These are phyloP conservation scores for Dipodascopsis uninucleata DNA, from an alignment of 805 yeast species.

Conservation along the genomic window DNA sequence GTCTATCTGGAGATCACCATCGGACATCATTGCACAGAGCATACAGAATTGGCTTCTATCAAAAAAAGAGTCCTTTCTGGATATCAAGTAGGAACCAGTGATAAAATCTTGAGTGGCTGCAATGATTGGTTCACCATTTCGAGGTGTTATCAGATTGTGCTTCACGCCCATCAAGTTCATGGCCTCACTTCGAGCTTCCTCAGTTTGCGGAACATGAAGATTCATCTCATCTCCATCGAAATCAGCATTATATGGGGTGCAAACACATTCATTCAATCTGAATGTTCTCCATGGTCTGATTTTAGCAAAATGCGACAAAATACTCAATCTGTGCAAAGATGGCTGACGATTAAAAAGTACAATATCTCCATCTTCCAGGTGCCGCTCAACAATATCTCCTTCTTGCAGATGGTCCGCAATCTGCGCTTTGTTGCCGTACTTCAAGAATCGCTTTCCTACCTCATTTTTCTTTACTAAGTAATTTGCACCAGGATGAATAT, in stretches of 20 bases:
- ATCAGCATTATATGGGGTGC: conserved; percentile 99
- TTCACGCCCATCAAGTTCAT: conserved; percentile 97
- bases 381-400: conserved; percentile 96
- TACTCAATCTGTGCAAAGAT: conserved; percentile 89
- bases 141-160: conserved; percentile 89
- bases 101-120: conserved; percentile 99
- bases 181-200: conserved; percentile 99
- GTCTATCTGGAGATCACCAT: conserved; percentile 82
- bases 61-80: conserved; percentile 89
- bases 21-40: conserved; percentile 91
- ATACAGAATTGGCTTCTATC: conserved; percentile 83
- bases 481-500: conserved; percentile 93
- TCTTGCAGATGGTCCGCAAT: conserved; percentile 71
- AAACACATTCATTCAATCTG: conserved; percentile 95
- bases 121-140: conserved; percentile 97
- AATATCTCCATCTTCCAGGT: conserved; percentile 93
- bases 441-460: conserved; percentile 76
- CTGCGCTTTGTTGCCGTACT: conserved; percentile 80
- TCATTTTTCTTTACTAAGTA: conserved; percentile 76
- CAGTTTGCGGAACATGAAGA: conserved; percentile 97
- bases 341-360: conserved; percentile 98
- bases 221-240: conserved; percentile 99
- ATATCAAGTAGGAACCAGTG: conserved; percentile 88
- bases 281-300: conserved; percentile 98
- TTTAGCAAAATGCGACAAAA: conserved; percentile 91